Percentiles rank a stretch among this genome's conserved stretches.
phyloP scores from a whole-genome alignment of 768 basidiomycete genomes.

The Leccinum obscurum region DNA sequence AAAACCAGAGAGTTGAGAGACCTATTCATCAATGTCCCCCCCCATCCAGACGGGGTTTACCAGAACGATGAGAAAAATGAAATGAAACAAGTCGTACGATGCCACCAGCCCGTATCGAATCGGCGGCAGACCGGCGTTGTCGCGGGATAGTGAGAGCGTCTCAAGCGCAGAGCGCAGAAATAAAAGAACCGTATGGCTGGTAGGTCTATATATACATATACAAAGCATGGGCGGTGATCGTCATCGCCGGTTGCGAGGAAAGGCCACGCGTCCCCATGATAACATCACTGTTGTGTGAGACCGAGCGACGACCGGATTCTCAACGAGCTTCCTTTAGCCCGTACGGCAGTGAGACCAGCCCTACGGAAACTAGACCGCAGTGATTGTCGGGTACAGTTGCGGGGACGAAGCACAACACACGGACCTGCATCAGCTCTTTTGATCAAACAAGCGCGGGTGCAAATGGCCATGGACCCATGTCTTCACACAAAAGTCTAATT shows the following conservation, averaged over 20 bases:
- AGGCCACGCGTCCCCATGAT: conserved; percentile 9
- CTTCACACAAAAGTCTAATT: not conserved
- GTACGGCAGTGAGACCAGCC: not conserved
- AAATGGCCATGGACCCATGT: conserved; percentile 1
- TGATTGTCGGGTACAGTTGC: not conserved
- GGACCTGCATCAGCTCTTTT: not conserved
- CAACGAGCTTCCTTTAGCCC: not conserved
- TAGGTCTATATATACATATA: not conserved
- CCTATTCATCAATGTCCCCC: not conserved
- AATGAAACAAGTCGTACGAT: not conserved
- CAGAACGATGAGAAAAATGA: not conserved
- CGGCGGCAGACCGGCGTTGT: not conserved
- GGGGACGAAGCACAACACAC: not conserved
- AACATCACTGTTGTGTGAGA: not conserved
- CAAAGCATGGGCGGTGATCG: not conserved
- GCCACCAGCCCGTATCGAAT: conserved; percentile 1
- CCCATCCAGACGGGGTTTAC: not conserved
- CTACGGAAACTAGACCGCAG: not conserved
- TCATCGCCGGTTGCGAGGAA: conserved; percentile 9
- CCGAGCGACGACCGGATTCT: not conserved
- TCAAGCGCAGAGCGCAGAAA: not conserved
- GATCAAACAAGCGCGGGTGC: not conserved
- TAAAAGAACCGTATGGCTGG: not conserved
- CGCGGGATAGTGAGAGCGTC: conserved; percentile 1
- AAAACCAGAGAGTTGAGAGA: not conserved